Base-by-base conservation (phyloP, 177 flowering plant genomes). In the Telopea speciosissima region DNA sequence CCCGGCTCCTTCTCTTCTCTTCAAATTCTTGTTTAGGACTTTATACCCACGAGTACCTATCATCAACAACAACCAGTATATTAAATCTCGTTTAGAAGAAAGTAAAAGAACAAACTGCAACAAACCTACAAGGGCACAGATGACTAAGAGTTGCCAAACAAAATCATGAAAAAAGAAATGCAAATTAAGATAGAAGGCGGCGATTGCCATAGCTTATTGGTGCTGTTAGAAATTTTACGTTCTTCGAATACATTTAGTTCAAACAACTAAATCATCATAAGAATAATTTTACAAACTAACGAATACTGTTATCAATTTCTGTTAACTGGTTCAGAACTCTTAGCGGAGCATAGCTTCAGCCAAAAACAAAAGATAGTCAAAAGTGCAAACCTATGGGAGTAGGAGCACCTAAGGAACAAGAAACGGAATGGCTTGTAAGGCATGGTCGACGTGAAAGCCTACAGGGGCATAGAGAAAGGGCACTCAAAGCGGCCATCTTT, bases 1-100 rank as follows among this genome's bases (percentile, higher is more conserved):
- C 60, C 93, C 80, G 61, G 89, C 75, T 59, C 97, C 93, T 79
- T 95, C 97, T 75, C 69, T 54, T 79, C 88, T 89, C 69, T 85
- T 81, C 33, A 81, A 60, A 78, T 81, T 83, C 78, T 73, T 90
- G 17, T 83, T 82, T 2, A 86, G 85, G 28, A 67, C 69, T 78
- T 68, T 84, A 19, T 90, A 70, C 19, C 79, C 81, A 54, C 60
- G 75, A 24, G 87, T 75, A 76, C 95, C 97, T 91, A 63, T 67
- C 44, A 70, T 40, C 66, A 62, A 24, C 28, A 65, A 24, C 59
- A 59, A 63, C 6, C 25, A 49, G 26, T 2, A 68, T 13, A 45
- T 36, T 8, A 72, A 33, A 23, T 36, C 52, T n/a, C 49, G n/a
- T 33, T 19, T 40, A 23, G 28, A 49, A 54, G 40, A 21, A 56